phyloP scores from a whole-genome alignment of 805 yeast genomes.

The Henningerozyma blattae region DNA sequence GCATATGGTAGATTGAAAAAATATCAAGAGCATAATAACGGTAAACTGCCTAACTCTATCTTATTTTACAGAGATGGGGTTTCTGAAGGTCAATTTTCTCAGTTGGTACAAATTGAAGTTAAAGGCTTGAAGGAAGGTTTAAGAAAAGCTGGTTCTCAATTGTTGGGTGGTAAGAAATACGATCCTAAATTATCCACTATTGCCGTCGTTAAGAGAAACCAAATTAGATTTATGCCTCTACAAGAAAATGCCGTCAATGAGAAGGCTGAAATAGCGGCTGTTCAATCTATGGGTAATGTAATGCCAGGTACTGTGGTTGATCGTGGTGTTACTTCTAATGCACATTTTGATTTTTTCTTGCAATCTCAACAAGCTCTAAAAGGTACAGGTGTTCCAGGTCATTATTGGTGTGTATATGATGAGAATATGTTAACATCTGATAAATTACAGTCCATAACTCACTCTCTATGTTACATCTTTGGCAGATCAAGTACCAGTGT shows the following conservation, averaged over 20 bases:
- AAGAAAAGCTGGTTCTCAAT: slow-evolving; percentile 5
- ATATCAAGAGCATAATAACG: slow-evolving; percentile 10
- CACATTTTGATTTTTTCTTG: slow-evolving; percentile 16
- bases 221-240: slow-evolving; percentile 14
- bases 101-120: slow-evolving; percentile 13
- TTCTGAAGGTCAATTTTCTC: slow-evolving; percentile 13
- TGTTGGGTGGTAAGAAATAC: slow-evolving; percentile 5
- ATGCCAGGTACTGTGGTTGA: slow-evolving; percentile 18
- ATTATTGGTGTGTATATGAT: slow-evolving; percentile 15
- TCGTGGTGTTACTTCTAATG: slow-evolving; percentile 14
- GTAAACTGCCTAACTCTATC: slow-evolving; percentile 14
- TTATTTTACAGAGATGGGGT: slow-evolving; percentile 17
- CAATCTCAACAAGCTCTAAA: slow-evolving; percentile 14
- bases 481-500: slow-evolving; percentile 15
- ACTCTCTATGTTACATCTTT: slow-evolving; percentile 11
- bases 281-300: slow-evolving; percentile 14
- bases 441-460: slow-evolving; percentile 11
- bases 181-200: slow-evolving; percentile 11
- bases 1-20: slow-evolving; percentile 8
- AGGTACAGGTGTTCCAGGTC: slow-evolving; percentile 18
- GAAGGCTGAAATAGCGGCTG: slow-evolving; percentile 12
- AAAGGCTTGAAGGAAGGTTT: slow-evolving; percentile 10
- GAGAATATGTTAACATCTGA: slow-evolving; percentile 11
- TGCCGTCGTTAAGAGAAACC: slow-evolving; percentile 15
- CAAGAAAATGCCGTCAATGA: slow-evolving; percentile 11